Percentiles rank a stretch among this genome's conserved stretches.
phyloP scores from a whole-genome alignment of 805 yeast genomes.

The Brettanomyces nanus region DNA sequence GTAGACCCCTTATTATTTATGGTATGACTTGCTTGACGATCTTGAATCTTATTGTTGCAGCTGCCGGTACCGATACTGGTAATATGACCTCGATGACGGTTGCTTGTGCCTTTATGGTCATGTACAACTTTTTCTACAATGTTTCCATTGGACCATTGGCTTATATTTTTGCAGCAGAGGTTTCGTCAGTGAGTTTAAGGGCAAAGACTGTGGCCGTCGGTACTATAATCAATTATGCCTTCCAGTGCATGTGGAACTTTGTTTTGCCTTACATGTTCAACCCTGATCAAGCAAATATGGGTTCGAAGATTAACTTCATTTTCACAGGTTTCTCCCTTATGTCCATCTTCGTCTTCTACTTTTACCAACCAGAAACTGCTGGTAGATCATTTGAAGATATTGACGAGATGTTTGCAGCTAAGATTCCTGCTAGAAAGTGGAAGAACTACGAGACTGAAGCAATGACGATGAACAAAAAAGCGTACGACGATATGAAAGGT shows the following conservation, averaged over 20 bases:
- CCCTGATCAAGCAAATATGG: conserved; percentile 36
- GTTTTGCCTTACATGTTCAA: conserved; percentile 43
- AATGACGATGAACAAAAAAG: too few relatives aligned
- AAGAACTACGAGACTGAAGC: conserved; percentile 6
- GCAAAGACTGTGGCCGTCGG: conserved; percentile 32
- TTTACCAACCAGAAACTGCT: conserved; percentile 52
- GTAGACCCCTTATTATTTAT: conserved; percentile 25
- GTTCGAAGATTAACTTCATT: conserved; percentile 42
- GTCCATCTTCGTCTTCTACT: conserved; percentile 34
- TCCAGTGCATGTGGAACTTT: conserved; percentile 28
- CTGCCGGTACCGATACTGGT: conserved; percentile 14
- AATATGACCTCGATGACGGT: conserved; percentile 22
- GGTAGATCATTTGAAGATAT: conserved; percentile 53
- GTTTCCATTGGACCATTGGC: conserved; percentile 25
- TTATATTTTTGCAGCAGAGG: conserved; percentile 27
- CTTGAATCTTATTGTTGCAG: conserved; percentile 22
- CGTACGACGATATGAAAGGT: too few relatives aligned
- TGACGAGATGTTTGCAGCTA: conserved; percentile 41
- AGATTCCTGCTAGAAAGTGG: conserved; percentile 26
- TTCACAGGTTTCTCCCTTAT: conserved; percentile 32
- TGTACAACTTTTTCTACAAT: conserved; percentile 21
- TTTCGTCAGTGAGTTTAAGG: conserved; percentile 32
- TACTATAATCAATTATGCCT: conserved; percentile 24
- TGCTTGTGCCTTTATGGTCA: conserved; percentile 20
- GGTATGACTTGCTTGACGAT: conserved; percentile 21